Base-by-base conservation (phyloP, 805 yeast species). In the Schwanniomyces pseudopolymorphus region DNA sequence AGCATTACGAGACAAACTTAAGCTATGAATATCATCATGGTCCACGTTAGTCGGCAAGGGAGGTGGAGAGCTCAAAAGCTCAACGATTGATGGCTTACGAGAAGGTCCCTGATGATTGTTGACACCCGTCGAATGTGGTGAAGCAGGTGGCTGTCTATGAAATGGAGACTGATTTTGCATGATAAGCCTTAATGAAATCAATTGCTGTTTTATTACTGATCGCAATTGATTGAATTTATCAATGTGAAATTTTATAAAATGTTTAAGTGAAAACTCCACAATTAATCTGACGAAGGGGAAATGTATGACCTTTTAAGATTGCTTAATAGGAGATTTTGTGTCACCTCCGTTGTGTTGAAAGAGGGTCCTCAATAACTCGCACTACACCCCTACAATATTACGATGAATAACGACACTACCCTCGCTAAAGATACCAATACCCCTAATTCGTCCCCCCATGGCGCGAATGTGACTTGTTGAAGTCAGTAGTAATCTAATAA, bases 21-120 rank as follows among this genome's bases (percentile, higher is more conserved):
- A 63, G 2, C 76, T 66, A 27, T 66, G 61, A 16, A 68, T 56
- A 39, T 68, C 73, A 19, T 67, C 71, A 33, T 60, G 56, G 64
- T 74, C 64, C 57, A 53, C 43, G 59, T 74, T 63, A 49, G 69
- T 61, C 5, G 81, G 78, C 46, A 85, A 62, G 1, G 85, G 86
- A 2, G 92, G 94, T 0, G 94, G 94, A 4, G 90, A 81, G 13
- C 87, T 81, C 28, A 86, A 67, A 69, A 86, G 67, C 60, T 86
- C 92, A 36, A 84, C 92, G 41, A 86, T 85, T 6, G 90, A 84
- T 0, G 88, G 78, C 52, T 84, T 71, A 26, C 77, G 56, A n/a
- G 69, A 58, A 5, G 62, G 57, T 31, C 46, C 51, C 27, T 48
- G 57, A 9, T 44, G 52, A 26, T 27, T 36, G 40, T 22, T 25